These are phyloP conservation scores for Eucalyptus camaldulensis DNA, from an alignment of 345 rosid species.

Conservation along the genomic window DNA sequence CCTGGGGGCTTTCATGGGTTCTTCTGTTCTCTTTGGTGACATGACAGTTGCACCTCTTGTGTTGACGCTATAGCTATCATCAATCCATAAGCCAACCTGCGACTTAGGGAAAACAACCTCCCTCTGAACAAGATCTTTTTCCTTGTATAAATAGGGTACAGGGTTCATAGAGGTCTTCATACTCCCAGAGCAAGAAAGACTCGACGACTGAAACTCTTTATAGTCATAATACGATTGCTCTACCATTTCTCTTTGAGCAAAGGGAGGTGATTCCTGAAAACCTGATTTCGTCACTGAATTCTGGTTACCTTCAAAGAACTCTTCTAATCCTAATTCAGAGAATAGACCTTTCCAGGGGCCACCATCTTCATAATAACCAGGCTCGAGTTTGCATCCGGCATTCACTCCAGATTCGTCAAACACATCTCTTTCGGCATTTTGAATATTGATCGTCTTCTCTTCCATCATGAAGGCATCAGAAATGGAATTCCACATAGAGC, in stretches of 20 bases:
- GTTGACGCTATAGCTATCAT: conserved; percentile 61
- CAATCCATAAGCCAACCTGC: conserved; percentile 59
- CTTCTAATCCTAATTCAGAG: conserved; percentile 67
- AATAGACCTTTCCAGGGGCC: conserved; percentile 47
- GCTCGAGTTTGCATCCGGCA: conserved; percentile 8
- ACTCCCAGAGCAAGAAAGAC: conserved; percentile 18
- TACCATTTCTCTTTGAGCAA: conserved; percentile 36
- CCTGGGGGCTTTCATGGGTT: conserved; percentile 29
- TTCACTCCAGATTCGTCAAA: conserved; percentile 29
- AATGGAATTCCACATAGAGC: not conserved
- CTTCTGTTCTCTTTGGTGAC: conserved; percentile 37
- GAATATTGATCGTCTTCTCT: conserved; percentile 8
- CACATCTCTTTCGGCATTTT: conserved; percentile 25
- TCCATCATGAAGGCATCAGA: not conserved
- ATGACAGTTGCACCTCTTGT: conserved; percentile 11
- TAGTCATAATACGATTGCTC: conserved; percentile 9
- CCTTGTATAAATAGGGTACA: not conserved
- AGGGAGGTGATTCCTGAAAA: conserved; percentile 19
- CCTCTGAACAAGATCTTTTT: not conserved
- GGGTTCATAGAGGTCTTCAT: not conserved
- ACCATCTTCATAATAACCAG: not conserved
- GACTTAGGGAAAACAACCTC: conserved; percentile 24
- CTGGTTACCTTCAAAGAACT: conserved; percentile 33
- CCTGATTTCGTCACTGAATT: conserved; percentile 15
- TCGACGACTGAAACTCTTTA: conserved; percentile 5